Base-by-base conservation (phyloP, 768 basidiomycete species). In the Polyporus arcularius region DNA sequence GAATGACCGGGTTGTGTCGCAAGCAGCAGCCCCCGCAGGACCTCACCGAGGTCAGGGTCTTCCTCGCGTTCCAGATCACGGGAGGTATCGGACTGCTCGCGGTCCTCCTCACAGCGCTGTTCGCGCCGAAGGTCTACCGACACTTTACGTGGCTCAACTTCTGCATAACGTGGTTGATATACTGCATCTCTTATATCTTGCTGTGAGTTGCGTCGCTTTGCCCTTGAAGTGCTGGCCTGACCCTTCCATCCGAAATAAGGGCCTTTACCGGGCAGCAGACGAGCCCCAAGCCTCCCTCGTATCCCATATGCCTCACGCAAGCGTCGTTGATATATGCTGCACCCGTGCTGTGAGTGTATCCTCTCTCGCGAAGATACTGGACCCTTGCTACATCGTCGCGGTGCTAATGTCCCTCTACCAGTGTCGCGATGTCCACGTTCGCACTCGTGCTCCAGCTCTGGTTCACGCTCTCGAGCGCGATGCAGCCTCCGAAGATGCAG, bases 71-170 rank as follows among this genome's bases (percentile, higher is more conserved):
- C 49, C 57, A 59, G 31, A 50, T 56, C 49, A 31, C 32, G 7
- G 62, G 62, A 5, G 62, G 42, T 4, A 35, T 54, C 42, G 62
- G 62, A 12, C 41, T 63, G 21, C 54, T 63, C 18, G 57, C 54
- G 1, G 62, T 63, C 18, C 57, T 63, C 21, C n/a, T 59, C 38
- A 63, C 62, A 15, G 62, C 62, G n/a, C 41, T 63, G 14, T 59
- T 63, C 49, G 57, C 62, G 32, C 54, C 41, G 21, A 63, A 63
- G 32, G 55, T 63, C 35, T 63, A 63, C 53, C 31, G 62, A 21
- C 60, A 61, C 43, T 58, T 58, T n/a, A 62, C 64, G 30, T 65
- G 64, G 64, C 53, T 65, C 60, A 65, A 65, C 61, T 65, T 65
- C 60, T 62, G 60, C 57, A 61, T 65, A 14, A 59, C 60, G 15